Base-by-base conservation (phyloP, 2,329 filamentous ascomycete genomes). In the Neofusicoccum kwambonambiense region DNA sequence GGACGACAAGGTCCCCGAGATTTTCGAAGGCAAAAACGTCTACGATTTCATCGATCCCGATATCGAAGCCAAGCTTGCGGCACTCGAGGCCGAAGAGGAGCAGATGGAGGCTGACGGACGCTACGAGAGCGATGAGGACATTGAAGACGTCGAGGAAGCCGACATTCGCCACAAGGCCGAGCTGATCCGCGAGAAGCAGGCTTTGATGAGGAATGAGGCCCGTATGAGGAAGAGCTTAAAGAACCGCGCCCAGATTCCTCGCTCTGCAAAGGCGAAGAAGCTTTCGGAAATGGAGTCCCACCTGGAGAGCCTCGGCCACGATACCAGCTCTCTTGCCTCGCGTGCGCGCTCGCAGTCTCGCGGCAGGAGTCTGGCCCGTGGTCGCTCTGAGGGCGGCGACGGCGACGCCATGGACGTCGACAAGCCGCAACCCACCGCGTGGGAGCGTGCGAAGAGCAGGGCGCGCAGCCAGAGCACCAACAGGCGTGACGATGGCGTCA, bases 11-110 rank as follows among this genome's bases (percentile, higher is more conserved):
- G 91, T 98, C 64, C 95, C 95, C 37, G 95, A 99, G 79, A 85
- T 97, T 56, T 90, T 93, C 78, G 89, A 98, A 75, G 95, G 95
- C 78, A 93, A 94, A 85, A 99, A 99, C 78, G 91, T 99, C 65
- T 95, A 94, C 81, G 95, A 99, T 79, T 99, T 92, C 78, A 88
- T 99, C 74, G 95, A 98, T 74, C 93, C 94, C 1, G 96, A 99
- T 64, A 99, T 99, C 75, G 95, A 97, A 74, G 86, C 88, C 70
- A 98, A 97, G 83, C 86, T 99, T 57, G 89, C 90, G 60, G 92
- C 92, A 64, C 85, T 99, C 39, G 95, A 99, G 79, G 93, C 93
- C 68, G 96, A 99, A 76, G 95, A 99, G 78, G 94, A 97, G 81
- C 90, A 90, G 72, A 87, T 98, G 13, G 90, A 97, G 78, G 89